These are phyloP conservation scores for Colletotrichum tanaceti DNA, from an alignment of 2,329 filamentous ascomycete species.

Conservation along the genomic window DNA sequence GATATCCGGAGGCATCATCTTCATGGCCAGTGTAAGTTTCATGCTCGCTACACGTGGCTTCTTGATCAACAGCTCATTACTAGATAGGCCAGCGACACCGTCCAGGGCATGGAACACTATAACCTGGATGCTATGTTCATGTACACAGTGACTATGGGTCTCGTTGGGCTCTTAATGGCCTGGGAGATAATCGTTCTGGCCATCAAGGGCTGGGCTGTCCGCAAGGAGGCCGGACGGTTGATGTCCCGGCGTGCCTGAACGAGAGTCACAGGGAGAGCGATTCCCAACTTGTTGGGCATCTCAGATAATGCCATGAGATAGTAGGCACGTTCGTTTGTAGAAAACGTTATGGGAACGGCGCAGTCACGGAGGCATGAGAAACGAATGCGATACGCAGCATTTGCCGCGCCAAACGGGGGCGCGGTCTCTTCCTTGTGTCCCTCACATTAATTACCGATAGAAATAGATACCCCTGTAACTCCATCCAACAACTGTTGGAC, in stretches of 20 bases:
- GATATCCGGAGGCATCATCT: constrained; percentile 87
- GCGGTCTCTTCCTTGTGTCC: background rate
- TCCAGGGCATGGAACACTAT: constrained; percentile 80
- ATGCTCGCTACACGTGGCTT: no score
- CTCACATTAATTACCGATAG: background rate
- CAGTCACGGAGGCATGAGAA: background rate
- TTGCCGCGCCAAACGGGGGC: background rate
- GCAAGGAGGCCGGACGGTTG: constrained; percentile 52
- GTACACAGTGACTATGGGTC: constrained; percentile 87
- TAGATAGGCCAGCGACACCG: constrained; percentile 68
- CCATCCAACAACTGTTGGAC: background rate
- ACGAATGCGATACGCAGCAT: background rate
- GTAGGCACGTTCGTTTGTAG: background rate
- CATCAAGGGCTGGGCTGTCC: constrained; percentile 86
- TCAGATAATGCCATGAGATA: background rate
- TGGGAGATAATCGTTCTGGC: constrained; percentile 83
- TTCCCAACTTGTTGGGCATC: no score
- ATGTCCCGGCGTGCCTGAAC: constrained; percentile 12
- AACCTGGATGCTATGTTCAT: constrained; percentile 90
- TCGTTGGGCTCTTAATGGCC: constrained; percentile 86
- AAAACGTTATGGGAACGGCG: constrained; percentile 1
- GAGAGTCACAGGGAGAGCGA: background rate
- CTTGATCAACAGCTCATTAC: background rate
- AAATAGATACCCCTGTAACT: constrained; percentile 34
- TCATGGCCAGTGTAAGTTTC: constrained; percentile 85